Base-by-base conservation (phyloP, 2,329 filamentous ascomycete species). In the Verticillium tricorpus region DNA sequence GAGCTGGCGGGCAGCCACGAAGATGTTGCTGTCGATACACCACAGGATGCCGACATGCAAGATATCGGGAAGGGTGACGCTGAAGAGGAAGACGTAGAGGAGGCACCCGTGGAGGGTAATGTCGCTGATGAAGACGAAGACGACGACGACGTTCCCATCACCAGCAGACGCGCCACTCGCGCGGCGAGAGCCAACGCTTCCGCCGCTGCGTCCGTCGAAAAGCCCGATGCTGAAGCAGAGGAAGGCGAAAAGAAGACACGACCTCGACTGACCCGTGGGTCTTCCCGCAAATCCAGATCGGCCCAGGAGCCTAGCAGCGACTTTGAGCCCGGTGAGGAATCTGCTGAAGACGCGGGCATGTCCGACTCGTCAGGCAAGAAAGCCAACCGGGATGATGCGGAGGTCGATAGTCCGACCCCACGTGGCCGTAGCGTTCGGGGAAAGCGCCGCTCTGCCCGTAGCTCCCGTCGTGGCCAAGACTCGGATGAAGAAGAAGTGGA, bases 291-390 rank as follows among this genome's bases (percentile, higher is more conserved):
- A 65, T 80, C 79, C 7, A 78, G 78, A 66, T 80, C 79, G 7
- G 69, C 76, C 2, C 79, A 83, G 61, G 84, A 87, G 62, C 80
- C 79, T 5, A 86, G 84, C 59, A 87, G 84, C 67, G 85, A 87
- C 65, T 87, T 87, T 67, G 85, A 87, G 60, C 85, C 85, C 19
- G 82, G 78, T 15, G 82, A 86, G 28, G 85, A 86, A 60, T 86
- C 83, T 0, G 85, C 81, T 5, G 84, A 85, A 28, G 83, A 80
- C 9, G 80, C 79, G 12, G 76, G 74, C 9, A 65, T 66, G 32
- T 82, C 80, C 1, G 78, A 68, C 5, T 77, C 75, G 14, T 68
- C 70, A 1, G 71, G 70, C 35, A 68, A 69, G 56, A 73, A 78
- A 50, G 73, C 64, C 19, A 73, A 72, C 5, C 74, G 74, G 34